Conservation (phyloP, 2,329 filamentous ascomycete species). For the Aspergillus novoparasiticus region DNA sequence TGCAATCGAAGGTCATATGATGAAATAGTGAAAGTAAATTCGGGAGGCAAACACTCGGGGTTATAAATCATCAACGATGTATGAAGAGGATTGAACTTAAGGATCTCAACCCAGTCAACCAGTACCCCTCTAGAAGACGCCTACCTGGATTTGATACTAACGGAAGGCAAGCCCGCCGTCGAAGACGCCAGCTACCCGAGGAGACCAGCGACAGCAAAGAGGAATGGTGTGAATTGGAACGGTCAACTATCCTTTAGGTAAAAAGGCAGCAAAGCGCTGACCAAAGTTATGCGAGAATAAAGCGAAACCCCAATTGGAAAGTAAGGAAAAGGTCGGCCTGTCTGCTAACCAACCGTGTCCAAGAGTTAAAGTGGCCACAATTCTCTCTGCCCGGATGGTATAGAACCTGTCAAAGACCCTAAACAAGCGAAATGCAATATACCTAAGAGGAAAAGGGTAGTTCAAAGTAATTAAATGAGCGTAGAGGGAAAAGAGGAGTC, state of each 20-base stretch:
- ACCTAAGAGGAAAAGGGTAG: neutral
- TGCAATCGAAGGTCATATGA: neutral
- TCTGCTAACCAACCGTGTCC: neutral
- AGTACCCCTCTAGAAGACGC: neutral
- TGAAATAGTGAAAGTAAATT: neutral
- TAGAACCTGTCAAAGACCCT: neutral
- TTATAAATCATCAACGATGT: constrained; percentile 13
- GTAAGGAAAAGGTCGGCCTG: neutral
- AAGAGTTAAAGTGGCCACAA: neutral
- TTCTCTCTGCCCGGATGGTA: neutral
- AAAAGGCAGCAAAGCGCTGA: neutral
- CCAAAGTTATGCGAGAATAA: neutral
- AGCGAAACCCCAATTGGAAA: neutral
- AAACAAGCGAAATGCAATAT: neutral
- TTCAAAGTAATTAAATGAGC: constrained; percentile 1
- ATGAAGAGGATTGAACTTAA: neutral
- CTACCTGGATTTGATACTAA: neutral
- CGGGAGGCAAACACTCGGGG: constrained; percentile 10
- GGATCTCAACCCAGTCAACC: neutral
- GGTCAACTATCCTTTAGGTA: neutral
- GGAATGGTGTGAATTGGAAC: neutral
- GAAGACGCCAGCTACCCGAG: neutral
- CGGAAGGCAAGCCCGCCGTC: too few species aligned
- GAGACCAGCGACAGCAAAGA: neutral
- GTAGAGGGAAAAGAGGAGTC: neutral